phyloP scores from a whole-genome alignment of 257 asterid genomes.

The Petunia axillaris region DNA sequence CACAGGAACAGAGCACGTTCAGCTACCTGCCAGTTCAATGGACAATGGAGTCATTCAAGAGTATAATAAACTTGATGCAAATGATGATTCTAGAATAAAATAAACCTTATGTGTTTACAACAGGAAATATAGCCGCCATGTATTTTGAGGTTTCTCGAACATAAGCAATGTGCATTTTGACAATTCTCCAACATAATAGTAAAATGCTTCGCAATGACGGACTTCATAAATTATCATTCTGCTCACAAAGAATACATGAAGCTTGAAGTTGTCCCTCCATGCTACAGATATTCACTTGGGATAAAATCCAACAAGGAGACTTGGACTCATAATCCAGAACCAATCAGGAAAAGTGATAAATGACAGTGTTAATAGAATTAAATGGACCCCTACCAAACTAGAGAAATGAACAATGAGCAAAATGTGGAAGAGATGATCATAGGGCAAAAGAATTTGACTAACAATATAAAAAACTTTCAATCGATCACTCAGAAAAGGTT shows the following conservation, averaged over 20 bases:
- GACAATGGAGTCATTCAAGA: conserved; percentile 18
- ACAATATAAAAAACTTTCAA: neutral
- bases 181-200: conserved; percentile 13
- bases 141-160: conserved; percentile 19
- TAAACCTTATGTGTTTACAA: neutral
- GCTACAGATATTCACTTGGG: neutral
- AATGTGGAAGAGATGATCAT: neutral
- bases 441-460: conserved; percentile 3
- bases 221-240: conserved; percentile 12
- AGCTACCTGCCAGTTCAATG: conserved; percentile 51
- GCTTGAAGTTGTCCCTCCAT: conserved; percentile 1
- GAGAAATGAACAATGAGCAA: neutral
- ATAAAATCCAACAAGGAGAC: conserved; percentile 3
- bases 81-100: neutral
- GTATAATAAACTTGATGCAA: conserved; percentile 14
- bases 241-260: conserved; percentile 9
- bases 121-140: neutral
- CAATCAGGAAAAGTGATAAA: conserved; percentile 9
- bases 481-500: neutral
- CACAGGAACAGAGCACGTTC: conserved; percentile 71
- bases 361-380: conserved; percentile 14
- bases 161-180: neutral
- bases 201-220: neutral
- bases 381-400: neutral
- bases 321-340: neutral